phyloP scores from a whole-genome alignment of 2,329 filamentous ascomycete genomes.

The Fusarium abutilonis region DNA sequence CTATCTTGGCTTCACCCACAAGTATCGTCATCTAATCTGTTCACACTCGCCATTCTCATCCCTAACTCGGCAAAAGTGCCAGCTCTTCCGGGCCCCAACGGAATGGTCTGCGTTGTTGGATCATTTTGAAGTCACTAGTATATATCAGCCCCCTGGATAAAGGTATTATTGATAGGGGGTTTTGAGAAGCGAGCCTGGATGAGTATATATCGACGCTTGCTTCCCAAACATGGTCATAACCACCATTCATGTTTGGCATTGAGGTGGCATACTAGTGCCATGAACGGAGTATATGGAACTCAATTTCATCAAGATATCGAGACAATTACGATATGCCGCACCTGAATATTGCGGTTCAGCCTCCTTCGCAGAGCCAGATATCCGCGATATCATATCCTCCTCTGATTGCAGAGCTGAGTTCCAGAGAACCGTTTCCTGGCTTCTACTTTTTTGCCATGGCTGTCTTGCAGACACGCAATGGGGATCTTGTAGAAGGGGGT shows the following conservation, averaged over 20 bases:
- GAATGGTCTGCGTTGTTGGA: background rate
- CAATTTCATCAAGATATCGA: background rate
- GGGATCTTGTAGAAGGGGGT: conserved; percentile 32
- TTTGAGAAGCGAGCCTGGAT: background rate
- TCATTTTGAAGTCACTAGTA: background rate
- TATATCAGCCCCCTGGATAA: background rate
- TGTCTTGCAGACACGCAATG: conserved; percentile 33
- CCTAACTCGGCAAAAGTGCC: background rate
- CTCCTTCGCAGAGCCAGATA: conserved; percentile 34
- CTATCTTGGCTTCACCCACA: background rate
- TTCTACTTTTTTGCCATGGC: conserved; percentile 45
- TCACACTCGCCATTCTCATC: background rate
- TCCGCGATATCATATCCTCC: conserved; percentile 38
- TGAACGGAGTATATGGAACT: background rate
- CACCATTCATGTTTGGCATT: background rate
- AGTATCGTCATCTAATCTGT: background rate
- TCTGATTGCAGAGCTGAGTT: conserved; percentile 34
- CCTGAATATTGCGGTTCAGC: conserved; percentile 41
- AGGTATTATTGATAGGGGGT: background rate
- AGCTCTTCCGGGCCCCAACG: background rate
- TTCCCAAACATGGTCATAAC: conserved; percentile 16
- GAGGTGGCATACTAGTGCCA: conserved; percentile 17
- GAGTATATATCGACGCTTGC: conserved; percentile 5
- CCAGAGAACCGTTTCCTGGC: conserved; percentile 3
- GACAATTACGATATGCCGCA: conserved; percentile 20